Evolutionary conservation across 345 rosid species (phyloP), one percentile per base, ranked within the genome.

Genomic region (Citrus reticulata): DNA sequence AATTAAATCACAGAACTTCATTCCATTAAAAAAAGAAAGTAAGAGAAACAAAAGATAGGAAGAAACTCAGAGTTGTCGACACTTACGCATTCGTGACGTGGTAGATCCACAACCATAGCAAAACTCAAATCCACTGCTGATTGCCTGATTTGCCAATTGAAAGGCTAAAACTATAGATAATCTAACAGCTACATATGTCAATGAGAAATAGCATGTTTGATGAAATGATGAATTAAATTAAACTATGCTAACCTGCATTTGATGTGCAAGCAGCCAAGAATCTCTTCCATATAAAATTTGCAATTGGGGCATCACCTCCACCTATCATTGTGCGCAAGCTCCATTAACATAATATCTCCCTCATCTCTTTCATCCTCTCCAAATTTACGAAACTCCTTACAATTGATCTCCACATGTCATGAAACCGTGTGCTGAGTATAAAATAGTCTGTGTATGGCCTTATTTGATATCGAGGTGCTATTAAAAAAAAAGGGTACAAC

Each of bases 121-220:
- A 90, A 89, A 89, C 5, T 88, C 40, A 71, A 37, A 80, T 4
- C 81, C 77, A 75, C 91, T 80, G 84, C 92, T 86, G 78, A n/a
- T n/a, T n/a, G n/a, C n/a, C n/a, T n/a, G n/a, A 42, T 10, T 42
- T 42, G 14, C 14, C 49, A 10, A 42, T 10, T 2, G 49, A 42
- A 42, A 40, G 13, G 1, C 46, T 40, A 9, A 40, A 9, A 9
- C 46, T 9, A 40, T 40, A 40, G 1, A 42, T 42, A 37, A 37
- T 7, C 49, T 42, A 42, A 42, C 14, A 42, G 14, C 14, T 42
- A 0, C 49, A 40, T 42, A 10, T 42, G 49, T 42, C 0, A 42
- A 42, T 42, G 0, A 10, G 0, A 42, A 42, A 42, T 42, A 0
- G 14, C 49, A 42, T 2, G 14, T 42, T 42, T 10, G 0, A 42